phyloP scores from a whole-genome alignment of 805 yeast species.

The Yarrowia phangngaensis region DNA sequence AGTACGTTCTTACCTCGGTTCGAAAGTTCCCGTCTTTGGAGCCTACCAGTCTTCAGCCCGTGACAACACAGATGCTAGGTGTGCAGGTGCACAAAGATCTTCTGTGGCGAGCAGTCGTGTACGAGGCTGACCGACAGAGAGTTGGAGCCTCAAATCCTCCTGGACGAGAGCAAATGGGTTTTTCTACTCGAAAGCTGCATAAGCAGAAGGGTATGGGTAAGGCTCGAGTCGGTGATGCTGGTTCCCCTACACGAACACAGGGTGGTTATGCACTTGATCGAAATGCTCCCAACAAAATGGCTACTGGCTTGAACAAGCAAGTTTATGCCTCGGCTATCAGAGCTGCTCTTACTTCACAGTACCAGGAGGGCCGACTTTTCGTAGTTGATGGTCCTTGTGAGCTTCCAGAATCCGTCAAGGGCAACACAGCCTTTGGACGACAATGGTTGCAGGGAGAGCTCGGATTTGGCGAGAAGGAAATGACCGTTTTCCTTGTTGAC shows the following conservation, averaged over 20 bases:
- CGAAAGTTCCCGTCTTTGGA: conserved; percentile 87
- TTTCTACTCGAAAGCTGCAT: conserved; percentile 72
- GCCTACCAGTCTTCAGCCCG: conserved; percentile 73
- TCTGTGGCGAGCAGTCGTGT: conserved; percentile 90
- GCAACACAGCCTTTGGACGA: conserved; percentile 19
- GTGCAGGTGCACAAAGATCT: conserved; percentile 83
- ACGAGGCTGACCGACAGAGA: conserved; percentile 82
- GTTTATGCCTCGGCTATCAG: conserved; percentile 72
- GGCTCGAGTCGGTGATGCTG: conserved; percentile 95
- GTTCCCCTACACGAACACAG: conserved; percentile 84
- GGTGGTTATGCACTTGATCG: conserved; percentile 90
- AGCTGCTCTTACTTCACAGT: conserved; percentile 77
- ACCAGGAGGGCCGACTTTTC: conserved; percentile 65
- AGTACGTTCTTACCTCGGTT: conserved; percentile 69
- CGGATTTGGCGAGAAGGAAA: conserved; percentile 11
- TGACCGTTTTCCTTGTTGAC: conserved; percentile 17
- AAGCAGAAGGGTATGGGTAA: conserved; percentile 93
- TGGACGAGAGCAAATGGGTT: conserved; percentile 82
- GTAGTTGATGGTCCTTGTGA: conserved; percentile 53
- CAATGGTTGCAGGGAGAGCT: conserved; percentile 26
- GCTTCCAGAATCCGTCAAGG: conserved; percentile 20
- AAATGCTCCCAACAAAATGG: conserved; percentile 83
- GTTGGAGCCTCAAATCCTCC: conserved; percentile 87
- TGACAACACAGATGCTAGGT: conserved; percentile 65
- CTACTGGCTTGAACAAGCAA: conserved; percentile 69